Evolutionary conservation across 2,329 filamentous ascomycete species (phyloP), one percentile per base, ranked within the genome.

Genomic region (Aspergillus viridinutans): DNA sequence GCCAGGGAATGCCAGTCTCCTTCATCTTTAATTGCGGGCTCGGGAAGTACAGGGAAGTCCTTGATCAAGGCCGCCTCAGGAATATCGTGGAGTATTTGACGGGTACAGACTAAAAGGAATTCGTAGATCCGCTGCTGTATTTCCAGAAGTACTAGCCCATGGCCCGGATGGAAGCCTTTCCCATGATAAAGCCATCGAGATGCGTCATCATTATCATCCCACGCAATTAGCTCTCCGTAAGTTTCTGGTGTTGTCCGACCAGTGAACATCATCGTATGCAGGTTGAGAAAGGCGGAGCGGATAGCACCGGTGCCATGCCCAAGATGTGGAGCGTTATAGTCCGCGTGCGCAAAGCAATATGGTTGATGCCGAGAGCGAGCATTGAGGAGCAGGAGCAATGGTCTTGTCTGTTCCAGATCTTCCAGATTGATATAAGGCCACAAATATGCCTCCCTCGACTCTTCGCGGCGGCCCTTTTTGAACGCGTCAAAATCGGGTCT

Each of bases 351-450:
- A 60, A 86, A 87, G 0, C 65, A 59, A 7, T 71, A 65, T 0
- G 83, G 83, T 0, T 64, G 57, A 54, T 83, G 63, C 0, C 80
- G 76, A 4, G 74, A 82, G 6, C 84, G 75, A 0, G 81, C 68
- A 54, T 84, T 82, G 10, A 87, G 65, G 21, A 86, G 70, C 6
- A 86, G 66, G 0, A 76, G 72, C 8, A 87, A 62, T 0, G 69
- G 57, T 50, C 77, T 80, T 0, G 75, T 66, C 23, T 77, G 72
- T 0, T 63, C 52, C 0, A 87, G 70, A 61, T 86, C 83, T 54
- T 86, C 81, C 43, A 81, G 72, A 60, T 86, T 87, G 65, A 86
- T 78, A 49, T 80, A 74, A 0, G 83, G 83, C 75, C 77, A 84
- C 45, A 82, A 66, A 58, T 71, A 83, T 8, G 69, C 54, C 5